Evolutionary conservation across 2,329 filamentous ascomycete species (phyloP).

Genomic region (Neonectria hederae): DNA sequence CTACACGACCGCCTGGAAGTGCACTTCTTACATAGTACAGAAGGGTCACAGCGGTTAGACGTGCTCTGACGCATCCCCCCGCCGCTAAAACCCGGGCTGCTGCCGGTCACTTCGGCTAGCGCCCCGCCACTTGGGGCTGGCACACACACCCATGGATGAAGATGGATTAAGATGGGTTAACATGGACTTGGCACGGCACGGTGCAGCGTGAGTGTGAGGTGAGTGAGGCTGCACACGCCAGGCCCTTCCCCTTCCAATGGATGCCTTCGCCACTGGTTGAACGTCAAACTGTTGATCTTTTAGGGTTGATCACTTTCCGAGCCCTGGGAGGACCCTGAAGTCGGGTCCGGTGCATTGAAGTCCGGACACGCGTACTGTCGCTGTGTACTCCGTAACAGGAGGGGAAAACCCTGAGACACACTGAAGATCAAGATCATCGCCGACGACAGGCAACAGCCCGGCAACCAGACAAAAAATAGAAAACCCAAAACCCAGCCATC

Average conservation of each 20-base stretch:
- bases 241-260: not conserved
- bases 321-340: not conserved
- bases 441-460: not conserved
- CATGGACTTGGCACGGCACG: not conserved
- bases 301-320: not conserved
- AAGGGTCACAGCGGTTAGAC: not conserved
- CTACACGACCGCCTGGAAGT: not conserved
- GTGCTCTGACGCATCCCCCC: not conserved
- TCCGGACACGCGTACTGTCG: not conserved
- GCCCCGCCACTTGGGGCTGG: not conserved
- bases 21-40: not conserved
- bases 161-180: too few relatives aligned
- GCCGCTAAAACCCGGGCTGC: not conserved
- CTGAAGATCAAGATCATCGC: not conserved
- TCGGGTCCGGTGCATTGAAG: not conserved
- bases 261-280: not conserved
- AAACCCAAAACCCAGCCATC: not conserved
- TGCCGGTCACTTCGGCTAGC: not conserved
- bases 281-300: not conserved
- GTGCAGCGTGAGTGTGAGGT: not conserved
- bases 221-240: not conserved
- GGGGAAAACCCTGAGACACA: not conserved
- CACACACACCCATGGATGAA: too few relatives aligned
- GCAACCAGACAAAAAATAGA: not conserved
- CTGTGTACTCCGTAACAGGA: too few relatives aligned